Evolutionary conservation across 345 rosid genomes (phyloP), one percentile per base, ranked within the genome.

Genomic region (Clausena lansium): DNA sequence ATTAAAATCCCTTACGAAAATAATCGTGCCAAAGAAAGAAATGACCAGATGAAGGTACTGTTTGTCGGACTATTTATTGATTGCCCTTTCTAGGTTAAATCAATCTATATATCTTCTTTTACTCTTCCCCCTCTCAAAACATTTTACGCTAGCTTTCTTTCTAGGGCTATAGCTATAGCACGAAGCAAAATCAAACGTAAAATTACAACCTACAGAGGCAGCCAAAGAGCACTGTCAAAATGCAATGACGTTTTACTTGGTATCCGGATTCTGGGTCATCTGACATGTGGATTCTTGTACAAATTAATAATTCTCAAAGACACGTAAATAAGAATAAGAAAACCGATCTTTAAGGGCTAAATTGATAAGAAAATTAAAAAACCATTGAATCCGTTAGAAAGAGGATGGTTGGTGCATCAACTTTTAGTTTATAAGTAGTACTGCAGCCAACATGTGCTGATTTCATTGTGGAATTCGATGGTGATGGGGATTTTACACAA

Each of bases 21-120:
- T 22, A 54, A 33, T 55, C 45, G 19, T 54, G 30, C 63, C 5
- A 32, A 33, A 71, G 19, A 45, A 47, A 67, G 50, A 70, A 15
- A 41, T 41, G 50, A 41, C 50, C 14, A 13, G 0, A n/a, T 71
- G 75, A 52, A 11, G 66, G 66, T 58, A 59, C 76, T 24, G 54
- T 58, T 58, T 73, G 24, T 73, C 66, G n/a, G 64, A 73, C 54
- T 9, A 11, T 55, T 19, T 73, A 36, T 35, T 36, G n/a, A 72
- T 57, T 57, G 25, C 52, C 62, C 25, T 72, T 72, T 57, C n/a
- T 57, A 72, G 7, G 54, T 57, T 57, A 55, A 32, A 36, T 72
- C 76, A 72, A 55, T 72, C 65, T 22, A 50, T 55, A 11, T 41
- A 41, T 36, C 65, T 3, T 13, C 9, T 72, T 32, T 30, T 28